These are phyloP conservation scores for Aspergillus sp. DNA, from an alignment of 2,329 filamentous ascomycete species.

Conservation along the genomic window DNA sequence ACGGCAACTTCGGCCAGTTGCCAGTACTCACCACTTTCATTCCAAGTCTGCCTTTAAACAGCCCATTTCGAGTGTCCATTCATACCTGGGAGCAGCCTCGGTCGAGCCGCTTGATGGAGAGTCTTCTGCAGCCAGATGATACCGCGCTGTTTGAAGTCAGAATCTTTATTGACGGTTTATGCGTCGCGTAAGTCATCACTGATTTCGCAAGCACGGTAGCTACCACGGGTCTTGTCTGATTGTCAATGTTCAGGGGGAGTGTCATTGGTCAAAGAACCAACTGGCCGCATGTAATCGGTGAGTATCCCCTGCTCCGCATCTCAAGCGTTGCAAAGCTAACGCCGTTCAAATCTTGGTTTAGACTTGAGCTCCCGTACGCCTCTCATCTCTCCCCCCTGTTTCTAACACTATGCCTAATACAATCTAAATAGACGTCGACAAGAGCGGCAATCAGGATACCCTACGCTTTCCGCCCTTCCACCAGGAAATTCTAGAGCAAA, in stretches of 20 bases:
- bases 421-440: slow-evolving; percentile 47
- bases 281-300: slow-evolving; percentile 61
- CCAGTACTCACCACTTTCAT: slow-evolving; percentile 74
- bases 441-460: slow-evolving; percentile 62
- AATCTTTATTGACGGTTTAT: slow-evolving; percentile 69
- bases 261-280: slow-evolving; percentile 56
- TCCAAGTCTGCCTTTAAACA: slow-evolving; percentile 63
- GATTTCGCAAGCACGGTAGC: background rate
- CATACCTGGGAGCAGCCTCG: slow-evolving; percentile 72
- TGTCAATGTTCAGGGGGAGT: slow-evolving; percentile 52
- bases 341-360: slow-evolving; percentile 18
- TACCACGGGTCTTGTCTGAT: slow-evolving; percentile 1
- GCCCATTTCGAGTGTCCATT: slow-evolving; percentile 72
- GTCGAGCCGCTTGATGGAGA: slow-evolving; percentile 61
- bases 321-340: slow-evolving; percentile 8
- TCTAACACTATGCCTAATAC: slow-evolving; percentile 10
- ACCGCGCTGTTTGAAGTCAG: slow-evolving; percentile 67
- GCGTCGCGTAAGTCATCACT: slow-evolving; percentile 60
- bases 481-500: slow-evolving; percentile 69
- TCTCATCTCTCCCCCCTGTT: slow-evolving; percentile 19
- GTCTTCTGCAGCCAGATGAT: slow-evolving; percentile 61
- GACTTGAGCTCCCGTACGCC: slow-evolving; percentile 42
- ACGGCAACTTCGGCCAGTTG: slow-evolving; percentile 47
- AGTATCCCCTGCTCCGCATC: slow-evolving; percentile 24
- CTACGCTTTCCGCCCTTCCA: slow-evolving; percentile 76